A percentile compares a stretch with the other conserved stretches of the same genome.
These are phyloP conservation scores for Neofusicoccum kwambonambiense DNA, from an alignment of 2,329 filamentous ascomycete genomes.

Conservation along the genomic window DNA sequence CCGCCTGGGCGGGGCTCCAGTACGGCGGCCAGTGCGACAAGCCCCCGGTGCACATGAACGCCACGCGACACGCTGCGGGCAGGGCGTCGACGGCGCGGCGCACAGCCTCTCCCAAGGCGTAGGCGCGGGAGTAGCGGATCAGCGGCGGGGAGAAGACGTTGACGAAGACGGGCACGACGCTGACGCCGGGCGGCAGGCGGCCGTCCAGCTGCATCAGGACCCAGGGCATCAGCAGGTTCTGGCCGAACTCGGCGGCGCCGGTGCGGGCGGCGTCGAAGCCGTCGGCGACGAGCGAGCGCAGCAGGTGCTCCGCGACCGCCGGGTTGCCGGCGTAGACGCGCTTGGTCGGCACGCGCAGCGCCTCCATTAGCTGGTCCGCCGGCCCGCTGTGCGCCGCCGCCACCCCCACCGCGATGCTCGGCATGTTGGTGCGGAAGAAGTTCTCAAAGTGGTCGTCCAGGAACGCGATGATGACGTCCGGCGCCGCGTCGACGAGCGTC, in stretches of 20 bases:
- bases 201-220: constrained; percentile 27
- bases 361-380: constrained; percentile 31
- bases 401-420: constrained; percentile 28
- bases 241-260: constrained; percentile 28
- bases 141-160: constrained; percentile 33
- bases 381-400: constrained; percentile 28
- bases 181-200: constrained; percentile 20
- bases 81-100: constrained; percentile 18
- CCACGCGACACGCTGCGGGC: constrained; percentile 15
- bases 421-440: constrained; percentile 32
- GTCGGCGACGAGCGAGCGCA: constrained; percentile 24
- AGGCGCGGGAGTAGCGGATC: constrained; percentile 31
- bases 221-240: constrained; percentile 34
- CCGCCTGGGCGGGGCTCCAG: constrained; percentile 29
- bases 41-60: constrained; percentile 18
- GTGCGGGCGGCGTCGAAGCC: constrained; percentile 29
- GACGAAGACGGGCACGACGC: constrained; percentile 30
- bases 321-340: constrained; percentile 28
- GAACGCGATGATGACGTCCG: constrained; percentile 32
- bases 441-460: constrained; percentile 34
- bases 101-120: constrained; percentile 31
- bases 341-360: constrained; percentile 23
- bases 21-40: constrained; percentile 34
- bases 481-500: constrained; percentile 27
- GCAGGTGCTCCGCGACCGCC: constrained; percentile 27